Evolutionary conservation across 2,329 filamentous ascomycete species (phyloP).

Genomic region (Shiraia bambusicola): DNA sequence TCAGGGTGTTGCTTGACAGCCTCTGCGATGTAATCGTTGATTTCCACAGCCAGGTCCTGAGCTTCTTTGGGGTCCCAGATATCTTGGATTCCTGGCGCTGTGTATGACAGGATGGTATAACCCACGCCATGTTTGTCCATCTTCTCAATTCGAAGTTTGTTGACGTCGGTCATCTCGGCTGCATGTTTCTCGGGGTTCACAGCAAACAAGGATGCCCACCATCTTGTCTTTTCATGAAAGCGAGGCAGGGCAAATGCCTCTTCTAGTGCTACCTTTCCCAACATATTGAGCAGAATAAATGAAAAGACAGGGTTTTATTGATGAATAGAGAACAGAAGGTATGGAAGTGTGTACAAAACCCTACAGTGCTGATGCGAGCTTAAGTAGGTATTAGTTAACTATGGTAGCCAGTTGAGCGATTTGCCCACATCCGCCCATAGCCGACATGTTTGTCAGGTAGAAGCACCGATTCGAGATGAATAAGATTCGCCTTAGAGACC

Average conservation of each 20-base stretch:
- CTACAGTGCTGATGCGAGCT: too few species aligned
- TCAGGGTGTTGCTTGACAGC: constrained; percentile 47
- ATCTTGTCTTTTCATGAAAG: constrained; percentile 59
- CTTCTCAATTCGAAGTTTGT: constrained; percentile 45
- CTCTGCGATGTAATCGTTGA: constrained; percentile 51
- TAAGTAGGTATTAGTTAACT: too few species aligned
- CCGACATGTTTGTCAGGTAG: too few species aligned
- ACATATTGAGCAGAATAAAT: constrained; percentile 47
- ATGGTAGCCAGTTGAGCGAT: too few species aligned
- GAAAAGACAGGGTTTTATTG: background rate
- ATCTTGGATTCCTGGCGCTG: constrained; percentile 52
- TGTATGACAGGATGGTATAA: constrained; percentile 52
- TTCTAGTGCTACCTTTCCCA: constrained; percentile 63
- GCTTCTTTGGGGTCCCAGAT: constrained; percentile 50
- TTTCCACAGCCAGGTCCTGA: constrained; percentile 47
- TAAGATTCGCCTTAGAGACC: too few species aligned
- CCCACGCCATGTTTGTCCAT: constrained; percentile 51
- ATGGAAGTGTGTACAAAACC: too few species aligned
- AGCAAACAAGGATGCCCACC: constrained; percentile 63
- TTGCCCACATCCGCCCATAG: too few species aligned
- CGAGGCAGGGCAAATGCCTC: constrained; percentile 64
- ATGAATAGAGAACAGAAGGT: too few species aligned
- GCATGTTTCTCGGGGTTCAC: constrained; percentile 61
- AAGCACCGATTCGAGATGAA: too few species aligned
- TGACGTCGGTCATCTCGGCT: constrained; percentile 56